Evolutionary conservation across 1,284 basidiomycete species (phyloP), one percentile per base, ranked within the genome.

Genomic region (Puccinia hordei): DNA sequence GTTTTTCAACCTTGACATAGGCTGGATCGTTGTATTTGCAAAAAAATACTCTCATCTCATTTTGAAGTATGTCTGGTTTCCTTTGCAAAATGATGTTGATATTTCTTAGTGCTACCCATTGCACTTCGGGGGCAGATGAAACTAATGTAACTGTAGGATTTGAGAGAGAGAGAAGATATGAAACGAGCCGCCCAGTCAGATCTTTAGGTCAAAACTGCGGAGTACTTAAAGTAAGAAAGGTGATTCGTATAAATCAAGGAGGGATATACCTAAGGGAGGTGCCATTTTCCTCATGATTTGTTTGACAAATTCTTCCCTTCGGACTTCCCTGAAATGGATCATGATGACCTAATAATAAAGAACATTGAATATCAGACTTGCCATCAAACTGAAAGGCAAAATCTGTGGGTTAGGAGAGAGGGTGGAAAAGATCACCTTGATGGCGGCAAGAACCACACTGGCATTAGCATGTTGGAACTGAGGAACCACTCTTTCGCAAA

Each of bases 11-110:
- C 86, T 99, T 99, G 86, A 99, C 94, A 86, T 99, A 99, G 82
- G 97, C 94, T 1, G 97, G 97, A 85, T 99, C 97, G 85, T 98
- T 99, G 87, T 99, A 99, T 87, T 98, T 99, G 91, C 95, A 98
- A 87, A 99, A 99, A 87, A 99, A 99, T 27, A 98, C 94, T 82
- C 95, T 93, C 86, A 99, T 95, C 85, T 99, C 96, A 86, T 98
- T 97, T 86, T 94, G 92, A 72, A 99, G 88, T 19, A 99, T 93
- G 59, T 92, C 87, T 6, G 96, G 95, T 69, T 96, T 89, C 80
- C 97, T 90, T 87, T 99, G 97, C 81, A 99, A 94, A 83, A 99
- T 93, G 49, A 99, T 90, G 61, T 98, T 90, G 84, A 99, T 99
- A 85, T 99, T 99, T 78, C 97, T 90, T 41, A 99, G 87, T 0